Conservation (phyloP, 176 grass and related monocot genomes). For the Aechmea fasciata region DNA sequence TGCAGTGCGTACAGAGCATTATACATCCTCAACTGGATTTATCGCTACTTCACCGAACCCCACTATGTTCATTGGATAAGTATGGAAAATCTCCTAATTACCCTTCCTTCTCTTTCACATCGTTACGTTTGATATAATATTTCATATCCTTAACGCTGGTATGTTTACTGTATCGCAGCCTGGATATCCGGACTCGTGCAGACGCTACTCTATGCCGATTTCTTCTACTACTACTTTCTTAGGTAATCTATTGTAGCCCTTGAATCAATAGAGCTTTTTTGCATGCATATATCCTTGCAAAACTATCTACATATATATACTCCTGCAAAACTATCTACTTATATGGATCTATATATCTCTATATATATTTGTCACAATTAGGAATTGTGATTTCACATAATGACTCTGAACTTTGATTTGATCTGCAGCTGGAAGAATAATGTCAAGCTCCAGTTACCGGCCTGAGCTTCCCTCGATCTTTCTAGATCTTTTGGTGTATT, state of each 20-base stretch:
- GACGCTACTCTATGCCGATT: constrained; percentile 86
- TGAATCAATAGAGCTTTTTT: neutral
- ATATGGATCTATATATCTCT: neutral
- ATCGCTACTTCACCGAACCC: constrained; percentile 71
- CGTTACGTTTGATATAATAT: neutral
- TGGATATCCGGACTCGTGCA: constrained; percentile 78
- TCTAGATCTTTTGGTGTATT: neutral
- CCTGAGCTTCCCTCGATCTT: constrained; percentile 33
- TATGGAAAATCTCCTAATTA: constrained; percentile 25
- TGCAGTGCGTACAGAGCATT: constrained; percentile 79
- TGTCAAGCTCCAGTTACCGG: constrained; percentile 77
- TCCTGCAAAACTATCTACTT: too few relatives aligned
- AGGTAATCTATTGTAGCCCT: constrained; percentile 40
- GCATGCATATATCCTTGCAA: too few relatives aligned
- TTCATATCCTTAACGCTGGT: neutral
- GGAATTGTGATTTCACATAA: constrained; percentile 10
- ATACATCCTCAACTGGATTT: constrained; percentile 94
- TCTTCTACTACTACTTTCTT: constrained; percentile 93
- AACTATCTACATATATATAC: too few relatives aligned
- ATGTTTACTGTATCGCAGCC: constrained; percentile 34
- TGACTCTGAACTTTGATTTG: constrained; percentile 15
- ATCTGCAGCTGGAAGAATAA: constrained; percentile 93
- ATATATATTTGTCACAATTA: neutral
- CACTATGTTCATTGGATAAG: constrained; percentile 95
- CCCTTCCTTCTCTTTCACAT: neutral